A percentile compares a stretch with the other conserved stretches of the same genome.
These are phyloP conservation scores for Naganishia sp. DNA, from an alignment of 1,284 basidiomycete genomes.

Conservation along the genomic window DNA sequence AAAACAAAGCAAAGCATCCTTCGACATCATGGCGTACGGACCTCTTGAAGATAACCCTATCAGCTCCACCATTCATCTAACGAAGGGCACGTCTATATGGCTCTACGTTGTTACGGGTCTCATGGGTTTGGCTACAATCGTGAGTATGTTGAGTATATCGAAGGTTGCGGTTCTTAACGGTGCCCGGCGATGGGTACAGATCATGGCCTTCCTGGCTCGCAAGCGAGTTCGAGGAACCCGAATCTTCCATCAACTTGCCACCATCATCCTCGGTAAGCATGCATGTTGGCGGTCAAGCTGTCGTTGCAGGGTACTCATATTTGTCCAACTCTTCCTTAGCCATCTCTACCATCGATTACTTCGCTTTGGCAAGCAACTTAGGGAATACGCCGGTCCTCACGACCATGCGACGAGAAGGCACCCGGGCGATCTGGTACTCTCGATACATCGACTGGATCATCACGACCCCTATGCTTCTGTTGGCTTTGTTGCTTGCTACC, in stretches of 20 bases:
- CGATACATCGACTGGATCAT: constrained; percentile 26
- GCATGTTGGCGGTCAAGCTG: too few relatives aligned
- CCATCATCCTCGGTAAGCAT: constrained; percentile 6
- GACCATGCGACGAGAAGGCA: constrained; percentile 23
- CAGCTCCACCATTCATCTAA: constrained; percentile 7
- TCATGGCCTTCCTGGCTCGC: constrained; percentile 13
- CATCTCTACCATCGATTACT: constrained; percentile 19
- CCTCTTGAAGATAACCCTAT: constrained; percentile 12
- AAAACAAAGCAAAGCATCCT: background rate
- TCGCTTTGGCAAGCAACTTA: constrained; percentile 19
- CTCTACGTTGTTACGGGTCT: constrained; percentile 7
- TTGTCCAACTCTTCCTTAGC: background rate
- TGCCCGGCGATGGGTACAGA: background rate
- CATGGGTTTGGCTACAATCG: constrained; percentile 10
- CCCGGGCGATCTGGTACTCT: constrained; percentile 26
- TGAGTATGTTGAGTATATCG: background rate
- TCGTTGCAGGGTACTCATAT: background rate
- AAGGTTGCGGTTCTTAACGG: background rate
- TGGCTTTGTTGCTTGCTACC: constrained; percentile 14
- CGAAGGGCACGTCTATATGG: constrained; percentile 9
- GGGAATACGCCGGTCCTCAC: constrained; percentile 13
- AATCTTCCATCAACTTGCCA: constrained; percentile 26
- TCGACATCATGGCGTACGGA: constrained; percentile 9
- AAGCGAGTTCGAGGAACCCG: constrained; percentile 19
- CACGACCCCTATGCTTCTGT: constrained; percentile 9